A percentile compares a stretch with the other conserved stretches of the same genome.
Evolutionary conservation across 345 rosid species (phyloP).

Genomic region (Hevea brasiliensis): DNA sequence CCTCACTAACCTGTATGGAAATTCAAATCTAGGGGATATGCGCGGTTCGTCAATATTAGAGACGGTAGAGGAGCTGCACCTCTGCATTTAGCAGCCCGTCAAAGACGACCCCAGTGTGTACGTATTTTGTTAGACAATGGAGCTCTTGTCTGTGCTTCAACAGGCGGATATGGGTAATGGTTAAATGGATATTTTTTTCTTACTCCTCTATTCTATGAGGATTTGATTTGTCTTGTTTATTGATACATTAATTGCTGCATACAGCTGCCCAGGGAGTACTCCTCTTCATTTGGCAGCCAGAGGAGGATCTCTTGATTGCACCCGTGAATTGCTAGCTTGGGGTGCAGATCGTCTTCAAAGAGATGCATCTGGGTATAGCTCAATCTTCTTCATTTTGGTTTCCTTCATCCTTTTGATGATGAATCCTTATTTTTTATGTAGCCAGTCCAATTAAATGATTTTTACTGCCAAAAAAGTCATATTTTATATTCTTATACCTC

Average conservation of each 20-base stretch:
- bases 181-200: background rate
- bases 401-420: background rate
- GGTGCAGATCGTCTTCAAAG: slow-evolving; percentile 96
- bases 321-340: slow-evolving; percentile 88
- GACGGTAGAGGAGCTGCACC: slow-evolving; percentile 94
- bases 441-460: background rate
- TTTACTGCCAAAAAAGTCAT: background rate
- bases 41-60: slow-evolving; percentile 88
- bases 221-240: slow-evolving; percentile 14
- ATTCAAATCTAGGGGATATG: slow-evolving; percentile 69
- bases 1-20: background rate
- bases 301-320: slow-evolving; percentile 95
- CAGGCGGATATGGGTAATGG: slow-evolving; percentile 85
- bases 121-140: slow-evolving; percentile 79
- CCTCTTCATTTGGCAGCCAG: slow-evolving; percentile 99
- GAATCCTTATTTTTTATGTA: background rate
- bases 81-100: slow-evolving; percentile 90
- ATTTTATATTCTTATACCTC: no score
- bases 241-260: slow-evolving; percentile 23
- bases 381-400: background rate
- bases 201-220: background rate
- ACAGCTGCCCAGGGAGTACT: slow-evolving; percentile 83
- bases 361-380: slow-evolving; percentile 82
- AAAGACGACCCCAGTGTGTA: slow-evolving; percentile 80
- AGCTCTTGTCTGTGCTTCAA: slow-evolving; percentile 93